Base-by-base conservation (phyloP, 176 grass and related monocot genomes). In the Rhipidocladum racemiflorum region DNA sequence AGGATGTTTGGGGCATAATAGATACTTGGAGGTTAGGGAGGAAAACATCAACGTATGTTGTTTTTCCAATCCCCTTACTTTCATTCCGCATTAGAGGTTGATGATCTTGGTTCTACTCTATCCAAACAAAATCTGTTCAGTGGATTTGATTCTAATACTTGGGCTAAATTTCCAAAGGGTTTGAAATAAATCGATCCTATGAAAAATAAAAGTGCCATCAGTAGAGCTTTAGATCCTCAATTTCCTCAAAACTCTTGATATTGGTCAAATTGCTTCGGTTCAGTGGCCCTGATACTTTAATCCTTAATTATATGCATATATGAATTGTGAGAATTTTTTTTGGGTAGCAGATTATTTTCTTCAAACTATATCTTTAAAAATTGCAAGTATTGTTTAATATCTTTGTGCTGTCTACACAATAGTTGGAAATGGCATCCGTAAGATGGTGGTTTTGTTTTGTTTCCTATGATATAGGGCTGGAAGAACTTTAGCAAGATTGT, bases 401-500 rank as follows among this genome's bases (percentile, higher is more conserved):
- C 12, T 74, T 66, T 62, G 54, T 88, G 54, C 15, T 38, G 29
- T 72, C 56, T 84, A 46, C 53, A 64, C 17, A 68, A 64, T 61
- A 71, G 45, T 77, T 46, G 59, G 49, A 68, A 76, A 45, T 72
- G 63, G 34, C 14, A 55, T 72, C 18, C 48, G 21, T 25, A 71
- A 68, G 17, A 43, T 67, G 29, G 5, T 76, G 17, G 5, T 60
- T 54, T 67, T 67, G 6, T 73, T 81, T 40, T 61, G 27, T 62
- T 54, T 12, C 24, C 29, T 80, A 18, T 70, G 34, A 74, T 76
- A 9, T 74, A 99, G 96, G 96, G 96, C 17, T 89, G 88, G 82
- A 99, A 99, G 77, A 99, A 95, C 72, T 99, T 99, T 54, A 86
- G 96, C 85, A 99, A 95, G 77, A 95, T 85, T 27, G 93, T 91